A percentile compares a stretch with the other conserved stretches of the same genome.
Conservation (phyloP, 1,284 basidiomycete genomes). For the Sphaerobolus stellatus region DNA sequence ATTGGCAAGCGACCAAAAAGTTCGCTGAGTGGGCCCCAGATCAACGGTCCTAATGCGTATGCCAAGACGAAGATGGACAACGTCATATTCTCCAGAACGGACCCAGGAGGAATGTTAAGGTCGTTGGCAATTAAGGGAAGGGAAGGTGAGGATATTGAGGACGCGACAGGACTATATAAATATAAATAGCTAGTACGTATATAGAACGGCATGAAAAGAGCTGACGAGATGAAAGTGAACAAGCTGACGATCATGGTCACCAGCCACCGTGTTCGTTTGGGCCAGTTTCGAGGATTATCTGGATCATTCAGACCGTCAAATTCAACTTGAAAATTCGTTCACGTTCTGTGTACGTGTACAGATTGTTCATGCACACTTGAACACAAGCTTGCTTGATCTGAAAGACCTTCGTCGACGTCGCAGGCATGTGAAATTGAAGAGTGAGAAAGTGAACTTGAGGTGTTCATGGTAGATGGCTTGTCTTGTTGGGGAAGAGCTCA, state of each 20-base stretch:
- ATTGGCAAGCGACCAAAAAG: conserved; percentile 44
- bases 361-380: too few relatives aligned
- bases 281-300: conserved; percentile 63
- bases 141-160: conserved; percentile 17
- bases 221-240: conserved; percentile 49
- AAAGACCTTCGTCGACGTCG: too few relatives aligned
- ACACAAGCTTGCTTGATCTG: too few relatives aligned
- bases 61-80: conserved; percentile 40
- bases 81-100: conserved; percentile 35
- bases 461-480: too few relatives aligned
- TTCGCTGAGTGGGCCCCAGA: conserved; percentile 59
- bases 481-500: too few relatives aligned
- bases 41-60: conserved; percentile 41
- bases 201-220: not conserved
- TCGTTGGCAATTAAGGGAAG: conserved; percentile 10
- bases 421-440: too few relatives aligned
- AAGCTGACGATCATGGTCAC: conserved; percentile 40
- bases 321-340: too few relatives aligned
- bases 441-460: too few relatives aligned
- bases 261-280: conserved; percentile 41
- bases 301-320: conserved; percentile 42
- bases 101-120: conserved; percentile 21
- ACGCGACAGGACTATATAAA: conserved; percentile 14
- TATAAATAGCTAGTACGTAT: not conserved
- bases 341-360: too few relatives aligned